A percentile compares a stretch with the other conserved stretches of the same genome.
Conservation (phyloP, 495 filamentous ascomycete genomes). For the Chaetomium fimeti region DNA sequence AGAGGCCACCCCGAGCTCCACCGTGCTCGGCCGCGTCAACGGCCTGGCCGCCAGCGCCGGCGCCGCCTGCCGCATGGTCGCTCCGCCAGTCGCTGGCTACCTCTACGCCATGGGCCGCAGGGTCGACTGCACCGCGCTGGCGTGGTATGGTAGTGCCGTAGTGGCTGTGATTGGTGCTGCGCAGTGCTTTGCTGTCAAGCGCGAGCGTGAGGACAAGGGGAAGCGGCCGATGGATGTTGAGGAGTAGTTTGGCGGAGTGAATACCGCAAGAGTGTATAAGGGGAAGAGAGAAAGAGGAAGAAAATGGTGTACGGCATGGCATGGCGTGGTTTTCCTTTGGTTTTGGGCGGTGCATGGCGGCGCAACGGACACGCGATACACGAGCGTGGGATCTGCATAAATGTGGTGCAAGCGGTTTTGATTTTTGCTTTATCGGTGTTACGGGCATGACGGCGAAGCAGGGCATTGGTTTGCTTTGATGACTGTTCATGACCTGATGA, state of each 20-base stretch:
- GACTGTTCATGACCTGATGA: conserved; percentile 8
- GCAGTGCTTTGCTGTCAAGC: conserved; percentile 65
- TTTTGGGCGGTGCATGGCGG: neutral
- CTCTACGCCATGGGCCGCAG: conserved; percentile 67
- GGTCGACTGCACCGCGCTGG: conserved; percentile 67
- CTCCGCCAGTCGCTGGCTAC: conserved; percentile 72
- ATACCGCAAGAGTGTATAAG: neutral
- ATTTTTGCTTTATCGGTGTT: neutral
- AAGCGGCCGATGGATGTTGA: conserved; percentile 2
- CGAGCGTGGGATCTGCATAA: neutral
- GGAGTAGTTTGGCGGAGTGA: neutral
- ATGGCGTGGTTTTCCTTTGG: neutral
- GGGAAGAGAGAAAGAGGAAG: neutral
- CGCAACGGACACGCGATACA: neutral
- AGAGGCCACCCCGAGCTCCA: conserved; percentile 68
- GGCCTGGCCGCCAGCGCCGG: conserved; percentile 77
- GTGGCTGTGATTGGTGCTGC: conserved; percentile 66
- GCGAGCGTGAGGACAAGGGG: conserved; percentile 32
- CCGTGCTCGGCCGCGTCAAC: conserved; percentile 73
- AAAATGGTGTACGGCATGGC: neutral
- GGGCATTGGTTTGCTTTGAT: neutral
- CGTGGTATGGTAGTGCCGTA: conserved; percentile 75
- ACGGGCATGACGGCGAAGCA: neutral
- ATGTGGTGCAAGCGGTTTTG: neutral
- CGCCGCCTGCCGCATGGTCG: conserved; percentile 71